These are phyloP conservation scores for Graphilbum fragrans DNA, from an alignment of 2,329 filamentous ascomycete species.

Conservation along the genomic window DNA sequence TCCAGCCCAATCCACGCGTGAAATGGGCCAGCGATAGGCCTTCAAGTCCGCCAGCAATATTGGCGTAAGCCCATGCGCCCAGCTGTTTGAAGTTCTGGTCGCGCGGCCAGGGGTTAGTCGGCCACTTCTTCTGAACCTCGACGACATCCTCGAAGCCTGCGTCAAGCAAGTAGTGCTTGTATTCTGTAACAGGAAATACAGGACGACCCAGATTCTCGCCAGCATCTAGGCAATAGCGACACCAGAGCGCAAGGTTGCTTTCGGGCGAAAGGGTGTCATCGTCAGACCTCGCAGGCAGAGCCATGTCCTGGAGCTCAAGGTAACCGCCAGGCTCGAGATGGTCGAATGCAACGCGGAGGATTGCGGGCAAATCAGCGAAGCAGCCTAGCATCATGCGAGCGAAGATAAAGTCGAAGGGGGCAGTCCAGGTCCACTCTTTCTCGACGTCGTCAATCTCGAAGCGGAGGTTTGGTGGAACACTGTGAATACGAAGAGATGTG, in stretches of 20 bases:
- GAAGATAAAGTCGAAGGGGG: conserved; percentile 12
- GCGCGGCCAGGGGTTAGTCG: conserved; percentile 17
- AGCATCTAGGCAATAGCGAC: conserved; percentile 6
- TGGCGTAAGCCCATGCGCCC: conserved; percentile 12
- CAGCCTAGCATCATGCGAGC: conserved; percentile 11
- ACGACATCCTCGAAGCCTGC: conserved; percentile 16
- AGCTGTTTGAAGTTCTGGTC: conserved; percentile 17
- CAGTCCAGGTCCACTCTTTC: conserved; percentile 12
- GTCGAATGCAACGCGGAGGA: conserved; percentile 10
- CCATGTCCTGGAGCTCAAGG: conserved; percentile 11
- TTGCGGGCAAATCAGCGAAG: conserved; percentile 9
- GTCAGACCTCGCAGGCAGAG: conserved; percentile 9
- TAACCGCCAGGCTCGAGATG: conserved; percentile 13
- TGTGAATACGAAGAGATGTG: background rate
- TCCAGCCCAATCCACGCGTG: conserved; percentile 10
- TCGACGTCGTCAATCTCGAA: conserved; percentile 13
- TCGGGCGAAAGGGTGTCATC: conserved; percentile 11
- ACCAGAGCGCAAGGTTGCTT: conserved; percentile 9
- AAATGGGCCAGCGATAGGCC: background rate
- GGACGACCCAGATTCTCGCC: conserved; percentile 8
- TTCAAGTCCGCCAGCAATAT: background rate
- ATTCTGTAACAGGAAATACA: conserved; percentile 7
- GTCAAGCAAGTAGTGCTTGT: conserved; percentile 13
- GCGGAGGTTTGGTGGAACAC: conserved; percentile 8
- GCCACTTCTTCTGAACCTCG: conserved; percentile 14